Percentiles rank a stretch among this genome's conserved stretches.
phyloP scores from a whole-genome alignment of 202 grass and related monocot species.

The Digitaria exilis region DNA sequence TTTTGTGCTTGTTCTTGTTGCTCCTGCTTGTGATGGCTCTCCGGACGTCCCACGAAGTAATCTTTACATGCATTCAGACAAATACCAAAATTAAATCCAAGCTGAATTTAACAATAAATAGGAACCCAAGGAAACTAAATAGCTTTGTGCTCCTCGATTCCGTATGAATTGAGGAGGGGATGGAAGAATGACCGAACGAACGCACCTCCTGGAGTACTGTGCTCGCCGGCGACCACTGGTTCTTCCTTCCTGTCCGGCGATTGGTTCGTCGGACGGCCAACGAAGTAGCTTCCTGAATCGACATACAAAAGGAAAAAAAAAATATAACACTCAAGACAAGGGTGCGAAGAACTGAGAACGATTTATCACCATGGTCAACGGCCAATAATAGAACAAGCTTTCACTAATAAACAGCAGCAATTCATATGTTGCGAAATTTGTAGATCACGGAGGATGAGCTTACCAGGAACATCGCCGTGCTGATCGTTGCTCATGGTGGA shows the following conservation, averaged over 20 bases:
- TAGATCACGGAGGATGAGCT: background rate
- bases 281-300: background rate
- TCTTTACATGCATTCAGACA: background rate
- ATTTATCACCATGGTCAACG: background rate
- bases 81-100: background rate
- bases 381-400: background rate
- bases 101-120: background rate
- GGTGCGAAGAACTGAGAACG: background rate
- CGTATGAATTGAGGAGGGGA: background rate
- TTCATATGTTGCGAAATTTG: background rate
- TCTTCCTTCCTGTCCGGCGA: background rate
- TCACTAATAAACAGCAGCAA: too few relatives aligned
- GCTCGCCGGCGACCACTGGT: background rate
- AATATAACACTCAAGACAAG: too few relatives aligned
- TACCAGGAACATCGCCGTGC: constrained; percentile 32
- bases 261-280: background rate
- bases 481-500: constrained; percentile 40
- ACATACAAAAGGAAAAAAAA: background rate
- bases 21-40: background rate
- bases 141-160: background rate
- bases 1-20: background rate
- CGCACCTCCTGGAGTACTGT: constrained; percentile 13
- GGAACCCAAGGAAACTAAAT: background rate
- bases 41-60: constrained; percentile 25
- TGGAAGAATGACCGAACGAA: background rate